These are phyloP conservation scores for Lactarius trivialis DNA, from an alignment of 768 basidiomycete genomes.

Conservation along the genomic window DNA sequence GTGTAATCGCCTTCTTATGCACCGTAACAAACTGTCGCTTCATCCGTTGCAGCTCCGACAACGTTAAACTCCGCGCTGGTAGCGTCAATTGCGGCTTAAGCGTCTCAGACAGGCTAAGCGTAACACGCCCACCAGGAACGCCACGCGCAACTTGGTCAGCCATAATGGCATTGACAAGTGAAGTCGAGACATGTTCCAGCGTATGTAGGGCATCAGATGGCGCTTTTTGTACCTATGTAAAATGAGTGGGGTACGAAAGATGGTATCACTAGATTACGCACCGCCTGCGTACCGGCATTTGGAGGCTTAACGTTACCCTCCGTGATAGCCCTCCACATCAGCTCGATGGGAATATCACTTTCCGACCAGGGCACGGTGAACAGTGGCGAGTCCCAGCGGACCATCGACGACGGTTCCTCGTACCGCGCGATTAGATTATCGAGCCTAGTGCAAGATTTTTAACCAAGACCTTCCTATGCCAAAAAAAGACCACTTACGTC, in stretches of 20 bases:
- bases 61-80: conserved; percentile 64
- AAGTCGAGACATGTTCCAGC: conserved; percentile 71
- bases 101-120: conserved; percentile 39
- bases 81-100: conserved; percentile 49
- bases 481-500: conserved; percentile 46
- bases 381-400: conserved; percentile 96
- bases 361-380: conserved; percentile 81
- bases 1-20: conserved; percentile 83
- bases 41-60: conserved; percentile 81
- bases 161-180: conserved; percentile 68
- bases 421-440: conserved; percentile 83
- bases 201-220: conserved; percentile 82
- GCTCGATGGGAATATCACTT: conserved; percentile 51
- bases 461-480: conserved; percentile 4
- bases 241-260: background rate
- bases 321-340: conserved; percentile 78
- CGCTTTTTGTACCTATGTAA: conserved; percentile 62
- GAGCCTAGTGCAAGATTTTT: conserved; percentile 42
- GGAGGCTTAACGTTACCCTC: conserved; percentile 80
- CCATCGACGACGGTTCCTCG: conserved; percentile 97
- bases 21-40: conserved; percentile 89
- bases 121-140: conserved; percentile 46
- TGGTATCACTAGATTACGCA: conserved; percentile 32
- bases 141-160: conserved; percentile 50
- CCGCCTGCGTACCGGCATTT: conserved; percentile 73